A percentile compares a stretch with the other conserved stretches of the same genome.
These are phyloP conservation scores for Dispira parvispora DNA, from an alignment of 192 early-diverging fungal species.

Conservation along the genomic window DNA sequence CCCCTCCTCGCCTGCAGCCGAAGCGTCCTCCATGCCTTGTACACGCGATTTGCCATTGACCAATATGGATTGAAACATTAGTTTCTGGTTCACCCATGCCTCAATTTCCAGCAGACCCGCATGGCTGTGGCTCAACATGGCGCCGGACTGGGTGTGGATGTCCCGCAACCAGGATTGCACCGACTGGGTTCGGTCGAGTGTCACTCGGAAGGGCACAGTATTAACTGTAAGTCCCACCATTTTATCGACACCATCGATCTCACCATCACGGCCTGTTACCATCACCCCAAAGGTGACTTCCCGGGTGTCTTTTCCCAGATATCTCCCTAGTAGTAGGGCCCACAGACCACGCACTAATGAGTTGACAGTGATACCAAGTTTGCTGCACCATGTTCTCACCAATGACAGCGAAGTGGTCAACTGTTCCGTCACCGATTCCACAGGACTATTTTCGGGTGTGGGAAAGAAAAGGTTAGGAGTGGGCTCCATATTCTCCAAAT, in stretches of 20 bases:
- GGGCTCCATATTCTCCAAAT: neutral
- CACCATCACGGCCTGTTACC: constrained; percentile 4
- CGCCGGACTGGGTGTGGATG: neutral
- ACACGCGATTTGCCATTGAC: constrained; percentile 1
- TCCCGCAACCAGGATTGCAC: neutral
- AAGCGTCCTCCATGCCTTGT: too few species aligned
- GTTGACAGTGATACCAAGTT: neutral
- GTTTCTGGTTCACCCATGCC: neutral
- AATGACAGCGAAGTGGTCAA: too few species aligned
- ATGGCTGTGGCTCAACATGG: neutral
- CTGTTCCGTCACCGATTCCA: too few species aligned
- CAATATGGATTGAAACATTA: neutral
- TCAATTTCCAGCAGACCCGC: neutral
- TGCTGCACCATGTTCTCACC: neutral
- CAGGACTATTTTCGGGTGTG: neutral
- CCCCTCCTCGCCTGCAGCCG: neutral
- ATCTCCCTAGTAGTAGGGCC: neutral
- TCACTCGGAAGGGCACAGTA: neutral
- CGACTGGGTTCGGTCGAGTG: neutral
- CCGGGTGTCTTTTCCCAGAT: neutral
- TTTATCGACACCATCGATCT: neutral
- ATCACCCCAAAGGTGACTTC: constrained; percentile 10
- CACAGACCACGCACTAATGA: constrained; percentile 1
- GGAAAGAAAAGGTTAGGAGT: neutral
- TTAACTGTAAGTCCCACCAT: constrained; percentile 8